These are phyloP conservation scores for Cephaloascus fragrans DNA, from an alignment of 805 yeast species.

Conservation along the genomic window DNA sequence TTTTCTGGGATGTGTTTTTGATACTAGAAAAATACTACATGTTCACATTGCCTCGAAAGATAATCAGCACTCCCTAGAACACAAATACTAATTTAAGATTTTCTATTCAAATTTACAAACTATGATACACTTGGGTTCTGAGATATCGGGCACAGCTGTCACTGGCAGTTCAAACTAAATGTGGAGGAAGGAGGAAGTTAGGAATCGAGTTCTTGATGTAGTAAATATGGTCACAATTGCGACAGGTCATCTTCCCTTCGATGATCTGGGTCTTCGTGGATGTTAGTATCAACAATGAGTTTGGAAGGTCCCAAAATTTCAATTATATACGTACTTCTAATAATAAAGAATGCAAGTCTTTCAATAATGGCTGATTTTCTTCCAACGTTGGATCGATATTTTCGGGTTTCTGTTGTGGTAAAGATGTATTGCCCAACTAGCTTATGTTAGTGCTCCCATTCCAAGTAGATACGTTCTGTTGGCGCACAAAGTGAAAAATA, in stretches of 20 bases:
- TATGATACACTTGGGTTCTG: no score
- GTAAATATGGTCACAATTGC: slow-evolving; percentile 78
- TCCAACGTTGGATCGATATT: slow-evolving; percentile 42
- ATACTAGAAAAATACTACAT: no score
- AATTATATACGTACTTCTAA: slow-evolving; percentile 34
- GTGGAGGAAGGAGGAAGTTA: slow-evolving; percentile 90
- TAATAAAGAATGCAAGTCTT: slow-evolving; percentile 68
- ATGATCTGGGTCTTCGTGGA: slow-evolving; percentile 54
- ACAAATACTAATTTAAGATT: no score
- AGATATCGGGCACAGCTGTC: no score
- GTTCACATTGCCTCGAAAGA: no score
- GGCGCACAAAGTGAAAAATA: slow-evolving; percentile 7
- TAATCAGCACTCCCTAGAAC: no score
- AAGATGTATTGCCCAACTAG: slow-evolving; percentile 41
- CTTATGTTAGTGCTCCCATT: no score
- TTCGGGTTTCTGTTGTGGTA: slow-evolving; percentile 57
- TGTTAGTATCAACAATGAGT: background rate
- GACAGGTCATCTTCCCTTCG: slow-evolving; percentile 86
- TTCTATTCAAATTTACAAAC: no score
- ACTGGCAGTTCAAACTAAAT: slow-evolving; percentile 48
- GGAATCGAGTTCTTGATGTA: slow-evolving; percentile 91
- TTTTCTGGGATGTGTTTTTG: no score
- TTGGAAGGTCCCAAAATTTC: background rate
- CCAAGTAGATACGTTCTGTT: no score
- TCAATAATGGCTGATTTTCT: slow-evolving; percentile 44